These are phyloP conservation scores for Acmispon strigosus DNA, from an alignment of 306 rosid genomes.

Conservation along the genomic window DNA sequence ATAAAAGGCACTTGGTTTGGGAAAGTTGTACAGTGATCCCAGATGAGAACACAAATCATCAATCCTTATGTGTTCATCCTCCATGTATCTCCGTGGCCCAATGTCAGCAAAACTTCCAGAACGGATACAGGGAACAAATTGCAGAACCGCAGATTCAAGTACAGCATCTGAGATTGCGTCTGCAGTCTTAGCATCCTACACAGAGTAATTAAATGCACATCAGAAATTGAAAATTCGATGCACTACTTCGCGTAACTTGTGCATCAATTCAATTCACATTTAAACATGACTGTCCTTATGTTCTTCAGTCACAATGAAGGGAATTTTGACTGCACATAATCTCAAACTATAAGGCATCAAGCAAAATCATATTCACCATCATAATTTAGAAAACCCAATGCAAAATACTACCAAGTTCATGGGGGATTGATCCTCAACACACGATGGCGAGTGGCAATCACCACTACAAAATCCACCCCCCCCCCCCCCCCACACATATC, in stretches of 20 bases:
- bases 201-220: slow-evolving; percentile 11
- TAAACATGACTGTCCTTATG: too few species aligned
- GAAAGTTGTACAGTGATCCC: slow-evolving; percentile 60
- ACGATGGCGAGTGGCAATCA: background rate
- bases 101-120: slow-evolving; percentile 94
- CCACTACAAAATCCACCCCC: slow-evolving; percentile 2
- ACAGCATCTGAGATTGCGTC: slow-evolving; percentile 42
- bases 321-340: background rate
- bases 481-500: background rate
- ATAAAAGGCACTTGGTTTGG: slow-evolving; percentile 88
- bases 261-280: too few species aligned
- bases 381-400: background rate
- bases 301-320: too few species aligned
- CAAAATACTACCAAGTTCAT: background rate
- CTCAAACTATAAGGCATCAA: background rate
- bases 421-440: background rate
- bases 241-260: background rate
- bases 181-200: slow-evolving; percentile 49
- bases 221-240: slow-evolving; percentile 16
- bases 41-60: slow-evolving; percentile 73
- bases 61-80: slow-evolving; percentile 92
- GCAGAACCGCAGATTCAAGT: slow-evolving; percentile 33
- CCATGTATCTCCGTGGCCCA: slow-evolving; percentile 93
- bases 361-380: background rate
- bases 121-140: slow-evolving; percentile 65